A percentile compares a stretch with the other conserved stretches of the same genome.
Evolutionary conservation across 2,329 filamentous ascomycete genomes (phyloP).

Genomic region (Curvularia verruculosa): DNA sequence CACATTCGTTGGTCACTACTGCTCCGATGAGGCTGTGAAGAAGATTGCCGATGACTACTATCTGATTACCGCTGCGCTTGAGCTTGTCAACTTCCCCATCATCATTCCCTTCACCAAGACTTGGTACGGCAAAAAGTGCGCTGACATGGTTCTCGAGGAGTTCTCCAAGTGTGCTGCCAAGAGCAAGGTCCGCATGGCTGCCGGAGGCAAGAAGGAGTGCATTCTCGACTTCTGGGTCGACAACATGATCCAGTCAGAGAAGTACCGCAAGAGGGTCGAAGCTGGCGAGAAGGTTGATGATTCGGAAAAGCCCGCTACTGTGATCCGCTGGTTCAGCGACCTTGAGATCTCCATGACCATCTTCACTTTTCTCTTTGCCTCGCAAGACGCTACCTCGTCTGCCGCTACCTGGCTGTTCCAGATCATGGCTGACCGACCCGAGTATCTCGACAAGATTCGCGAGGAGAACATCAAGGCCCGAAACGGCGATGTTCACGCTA

Average conservation of each 20-base stretch:
- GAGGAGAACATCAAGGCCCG: constrained; percentile 85
- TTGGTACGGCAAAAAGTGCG: constrained; percentile 96
- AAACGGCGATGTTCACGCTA: constrained; percentile 73
- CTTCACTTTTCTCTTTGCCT: constrained; percentile 96
- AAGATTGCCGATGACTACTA: constrained; percentile 97
- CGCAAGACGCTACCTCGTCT: constrained; percentile 94
- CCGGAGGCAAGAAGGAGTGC: constrained; percentile 83
- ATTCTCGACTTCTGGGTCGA: constrained; percentile 93
- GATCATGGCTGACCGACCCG: constrained; percentile 89
- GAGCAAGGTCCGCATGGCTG: constrained; percentile 88
- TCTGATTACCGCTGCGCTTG: constrained; percentile 90
- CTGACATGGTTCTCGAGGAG: constrained; percentile 87
- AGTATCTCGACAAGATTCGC: constrained; percentile 85
- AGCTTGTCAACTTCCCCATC: constrained; percentile 87
- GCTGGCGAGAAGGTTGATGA: constrained; percentile 65
- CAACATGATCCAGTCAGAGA: constrained; percentile 81
- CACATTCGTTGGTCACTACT: constrained; percentile 97
- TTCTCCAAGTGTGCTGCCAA: constrained; percentile 92
- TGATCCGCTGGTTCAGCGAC: constrained; percentile 86
- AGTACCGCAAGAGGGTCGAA: constrained; percentile 78
- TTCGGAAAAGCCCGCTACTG: constrained; percentile 78
- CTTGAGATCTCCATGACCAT: constrained; percentile 91
- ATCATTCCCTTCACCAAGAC: constrained; percentile 94
- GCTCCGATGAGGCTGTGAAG: constrained; percentile 86
- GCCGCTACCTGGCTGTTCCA: constrained; percentile 96